A percentile compares a stretch with the other conserved stretches of the same genome.
Evolutionary conservation across 2,329 filamentous ascomycete species (phyloP).

Genomic region (Magnaporthiopsis incrustans): DNA sequence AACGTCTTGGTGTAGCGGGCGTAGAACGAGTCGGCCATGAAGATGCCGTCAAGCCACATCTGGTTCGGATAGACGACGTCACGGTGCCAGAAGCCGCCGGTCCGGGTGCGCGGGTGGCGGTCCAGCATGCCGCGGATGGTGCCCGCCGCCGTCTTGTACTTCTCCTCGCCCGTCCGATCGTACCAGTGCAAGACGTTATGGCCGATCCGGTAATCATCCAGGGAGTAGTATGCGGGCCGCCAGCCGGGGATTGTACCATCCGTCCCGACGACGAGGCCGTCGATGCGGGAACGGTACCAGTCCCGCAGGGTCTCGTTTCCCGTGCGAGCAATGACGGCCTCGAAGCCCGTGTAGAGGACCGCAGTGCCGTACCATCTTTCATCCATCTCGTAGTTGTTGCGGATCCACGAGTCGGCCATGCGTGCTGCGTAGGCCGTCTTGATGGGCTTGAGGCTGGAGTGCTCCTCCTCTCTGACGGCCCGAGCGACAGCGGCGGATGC

Average conservation of each 20-base stretch:
- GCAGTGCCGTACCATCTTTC: slow-evolving; percentile 3
- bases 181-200: slow-evolving; percentile 5
- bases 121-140: slow-evolving; percentile 37
- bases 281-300: slow-evolving; percentile 4
- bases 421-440: slow-evolving; percentile 3
- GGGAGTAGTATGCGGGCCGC: slow-evolving; percentile 3
- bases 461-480: neutral
- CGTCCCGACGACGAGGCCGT: slow-evolving; percentile 1
- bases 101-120: slow-evolving; percentile 38
- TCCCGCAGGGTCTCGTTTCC: slow-evolving; percentile 4
- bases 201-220: slow-evolving; percentile 7
- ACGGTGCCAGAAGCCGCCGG: slow-evolving; percentile 48
- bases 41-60: slow-evolving; percentile 52
- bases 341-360: slow-evolving; percentile 4
- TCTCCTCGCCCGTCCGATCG: slow-evolving; percentile 29
- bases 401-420: slow-evolving; percentile 6
- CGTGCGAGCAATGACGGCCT: slow-evolving; percentile 5
- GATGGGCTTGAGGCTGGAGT: neutral
- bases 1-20: slow-evolving; percentile 31
- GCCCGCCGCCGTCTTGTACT: slow-evolving; percentile 40
- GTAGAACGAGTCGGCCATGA: slow-evolving; percentile 39
- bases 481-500: neutral
- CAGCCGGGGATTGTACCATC: slow-evolving; percentile 4
- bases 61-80: slow-evolving; percentile 39
- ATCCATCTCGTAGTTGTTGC: slow-evolving; percentile 1